Evolutionary conservation across 2,329 filamentous ascomycete genomes (phyloP).

Genomic region (Curvularia eragrostidis): DNA sequence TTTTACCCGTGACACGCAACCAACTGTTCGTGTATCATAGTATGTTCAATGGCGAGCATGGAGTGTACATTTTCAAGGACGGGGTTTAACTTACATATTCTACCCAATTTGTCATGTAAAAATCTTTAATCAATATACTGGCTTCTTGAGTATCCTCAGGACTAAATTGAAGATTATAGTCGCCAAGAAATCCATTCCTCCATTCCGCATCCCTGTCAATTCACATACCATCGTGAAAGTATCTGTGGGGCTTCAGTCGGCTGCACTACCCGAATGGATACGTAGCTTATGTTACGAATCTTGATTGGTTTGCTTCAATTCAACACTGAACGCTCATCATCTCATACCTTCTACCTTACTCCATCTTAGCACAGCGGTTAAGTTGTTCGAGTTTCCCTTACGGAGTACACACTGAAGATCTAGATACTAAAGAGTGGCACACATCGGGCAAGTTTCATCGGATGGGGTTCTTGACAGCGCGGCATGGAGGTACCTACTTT

Average conservation of each 20-base stretch:
- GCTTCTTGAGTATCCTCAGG: background rate
- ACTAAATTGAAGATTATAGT: background rate
- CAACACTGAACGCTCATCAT: background rate
- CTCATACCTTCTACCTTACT: background rate
- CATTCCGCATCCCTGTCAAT: background rate
- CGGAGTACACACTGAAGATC: background rate
- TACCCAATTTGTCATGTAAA: background rate
- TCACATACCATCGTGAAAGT: background rate
- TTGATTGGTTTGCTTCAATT: background rate
- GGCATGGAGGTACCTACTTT: slow-evolving; percentile 11
- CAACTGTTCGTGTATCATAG: background rate
- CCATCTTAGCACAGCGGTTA: background rate
- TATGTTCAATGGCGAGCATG: background rate
- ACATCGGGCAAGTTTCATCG: background rate
- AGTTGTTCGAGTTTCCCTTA: background rate
- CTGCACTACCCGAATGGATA: background rate
- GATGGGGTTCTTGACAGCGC: background rate
- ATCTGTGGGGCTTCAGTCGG: background rate
- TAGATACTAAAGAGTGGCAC: background rate
- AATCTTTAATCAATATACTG: background rate
- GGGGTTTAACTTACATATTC: too few relatives aligned
- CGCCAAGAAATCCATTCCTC: background rate
- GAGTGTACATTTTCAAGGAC: background rate
- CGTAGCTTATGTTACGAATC: background rate
- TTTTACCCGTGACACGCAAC: background rate